A percentile compares a stretch with the other conserved stretches of the same genome.
phyloP scores from a whole-genome alignment of 768 basidiomycete genomes.

The Cystoderma amianthinum region DNA sequence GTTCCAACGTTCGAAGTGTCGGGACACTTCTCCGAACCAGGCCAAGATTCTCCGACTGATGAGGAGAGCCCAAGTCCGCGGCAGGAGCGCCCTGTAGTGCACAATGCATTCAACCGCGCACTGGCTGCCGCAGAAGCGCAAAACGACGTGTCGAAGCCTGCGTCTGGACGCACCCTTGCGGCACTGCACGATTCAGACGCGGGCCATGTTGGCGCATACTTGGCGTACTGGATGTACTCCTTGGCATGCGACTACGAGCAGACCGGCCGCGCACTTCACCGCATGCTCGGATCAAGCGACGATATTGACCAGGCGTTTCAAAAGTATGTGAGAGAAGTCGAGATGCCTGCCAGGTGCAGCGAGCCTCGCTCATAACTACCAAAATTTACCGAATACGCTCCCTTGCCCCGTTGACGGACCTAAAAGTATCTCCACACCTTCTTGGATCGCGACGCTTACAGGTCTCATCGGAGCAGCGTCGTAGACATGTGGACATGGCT shows the following conservation, averaged over 20 bases:
- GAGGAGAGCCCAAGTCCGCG: constrained; percentile 1
- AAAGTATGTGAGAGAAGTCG: constrained; percentile 10
- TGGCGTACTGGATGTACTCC: constrained; percentile 37
- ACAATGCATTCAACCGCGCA: constrained; percentile 22
- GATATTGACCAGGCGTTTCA: constrained; percentile 15
- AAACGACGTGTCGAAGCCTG: constrained; percentile 15
- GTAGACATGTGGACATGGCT: constrained; percentile 76
- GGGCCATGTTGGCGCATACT: constrained; percentile 32
- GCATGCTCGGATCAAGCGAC: constrained; percentile 10
- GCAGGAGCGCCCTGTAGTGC: constrained; percentile 20
- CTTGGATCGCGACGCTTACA: constrained; percentile 58
- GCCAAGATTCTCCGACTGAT: constrained; percentile 10
- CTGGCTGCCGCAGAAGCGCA: constrained; percentile 20
- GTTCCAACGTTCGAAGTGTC: constrained; percentile 35
- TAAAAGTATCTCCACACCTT: constrained; percentile 49
- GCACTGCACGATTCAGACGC: constrained; percentile 33
- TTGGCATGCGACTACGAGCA: constrained; percentile 35
- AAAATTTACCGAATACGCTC: constrained; percentile 52
- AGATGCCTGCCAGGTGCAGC: not conserved
- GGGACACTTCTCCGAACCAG: constrained; percentile 25
- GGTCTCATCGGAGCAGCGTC: constrained; percentile 64
- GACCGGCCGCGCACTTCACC: constrained; percentile 28
- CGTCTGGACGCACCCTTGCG: constrained; percentile 28
- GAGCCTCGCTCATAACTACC: constrained; percentile 25
- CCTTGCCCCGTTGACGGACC: constrained; percentile 25